Conservation (phyloP, 2,329 filamentous ascomycete species). For the Talaromyces piceae region DNA sequence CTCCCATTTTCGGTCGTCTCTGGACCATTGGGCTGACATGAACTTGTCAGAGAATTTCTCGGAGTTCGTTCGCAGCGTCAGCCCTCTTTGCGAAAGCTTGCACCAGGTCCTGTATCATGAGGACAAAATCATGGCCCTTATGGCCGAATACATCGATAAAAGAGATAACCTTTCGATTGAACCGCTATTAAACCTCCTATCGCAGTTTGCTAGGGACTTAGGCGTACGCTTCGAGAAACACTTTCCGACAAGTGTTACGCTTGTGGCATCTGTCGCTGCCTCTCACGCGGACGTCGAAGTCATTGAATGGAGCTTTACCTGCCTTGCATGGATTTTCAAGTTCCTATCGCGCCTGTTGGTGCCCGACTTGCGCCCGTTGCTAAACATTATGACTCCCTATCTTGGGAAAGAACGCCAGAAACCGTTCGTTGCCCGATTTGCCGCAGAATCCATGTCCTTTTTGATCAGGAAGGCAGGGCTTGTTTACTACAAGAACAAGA, state of each 20-base stretch:
- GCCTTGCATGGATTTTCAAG: constrained; percentile 92
- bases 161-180: constrained; percentile 76
- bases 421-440: constrained; percentile 80
- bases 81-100: constrained; percentile 77
- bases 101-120: constrained; percentile 89
- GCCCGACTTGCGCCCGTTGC: constrained; percentile 76
- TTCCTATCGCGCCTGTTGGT: constrained; percentile 84
- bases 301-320: constrained; percentile 97
- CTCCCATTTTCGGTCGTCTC: constrained; percentile 77
- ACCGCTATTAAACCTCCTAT: constrained; percentile 77
- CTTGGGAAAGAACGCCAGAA: constrained; percentile 78
- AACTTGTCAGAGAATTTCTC: constrained; percentile 80
- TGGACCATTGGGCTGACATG: constrained; percentile 85
- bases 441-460: constrained; percentile 91
- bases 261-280: constrained; percentile 71
- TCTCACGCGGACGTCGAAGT: constrained; percentile 73
- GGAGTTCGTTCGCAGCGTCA: constrained; percentile 65
- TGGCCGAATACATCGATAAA: constrained; percentile 68
- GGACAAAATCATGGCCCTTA: constrained; percentile 69
- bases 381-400: constrained; percentile 73
- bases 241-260: constrained; percentile 65
- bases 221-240: constrained; percentile 82
- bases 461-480: constrained; percentile 81
- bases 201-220: constrained; percentile 90
- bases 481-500: constrained; percentile 63